Conservation (phyloP, 2,329 filamentous ascomycete species). For the Chaetomiaceae sp. region DNA sequence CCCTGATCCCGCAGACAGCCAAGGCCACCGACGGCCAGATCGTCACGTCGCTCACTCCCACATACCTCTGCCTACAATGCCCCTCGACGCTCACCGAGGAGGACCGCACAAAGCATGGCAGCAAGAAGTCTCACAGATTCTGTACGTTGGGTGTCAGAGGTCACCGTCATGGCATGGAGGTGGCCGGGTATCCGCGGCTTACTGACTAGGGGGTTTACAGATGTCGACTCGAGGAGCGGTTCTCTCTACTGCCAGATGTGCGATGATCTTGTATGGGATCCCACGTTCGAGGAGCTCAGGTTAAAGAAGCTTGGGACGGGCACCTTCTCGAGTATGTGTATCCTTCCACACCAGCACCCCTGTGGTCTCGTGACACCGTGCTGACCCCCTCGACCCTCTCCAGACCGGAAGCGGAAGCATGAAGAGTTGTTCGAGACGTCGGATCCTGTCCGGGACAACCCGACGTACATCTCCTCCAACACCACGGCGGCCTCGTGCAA, state of each 20-base stretch:
- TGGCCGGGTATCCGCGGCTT: slow-evolving; percentile 4
- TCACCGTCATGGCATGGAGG: background rate
- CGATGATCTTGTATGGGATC: slow-evolving; percentile 78
- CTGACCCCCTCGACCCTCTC: background rate
- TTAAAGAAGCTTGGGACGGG: slow-evolving; percentile 64
- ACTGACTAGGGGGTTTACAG: slow-evolving; percentile 41
- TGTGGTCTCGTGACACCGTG: background rate
- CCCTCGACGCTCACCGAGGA: slow-evolving; percentile 62
- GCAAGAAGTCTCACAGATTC: slow-evolving; percentile 66
- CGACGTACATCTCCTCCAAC: slow-evolving; percentile 71
- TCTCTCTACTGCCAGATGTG: slow-evolving; percentile 77
- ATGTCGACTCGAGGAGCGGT: slow-evolving; percentile 72
- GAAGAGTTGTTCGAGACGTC: slow-evolving; percentile 57
- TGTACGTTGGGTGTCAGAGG: slow-evolving; percentile 48
- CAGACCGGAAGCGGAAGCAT: slow-evolving; percentile 68
- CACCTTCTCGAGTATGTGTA: slow-evolving; percentile 44
- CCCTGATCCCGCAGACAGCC: slow-evolving; percentile 61
- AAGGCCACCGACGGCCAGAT: slow-evolving; percentile 52
- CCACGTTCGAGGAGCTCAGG: slow-evolving; percentile 70
- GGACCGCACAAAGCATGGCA: slow-evolving; percentile 62
- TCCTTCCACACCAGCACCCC: too few relatives aligned
- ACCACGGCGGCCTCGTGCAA: slow-evolving; percentile 76
- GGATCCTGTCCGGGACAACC: slow-evolving; percentile 63
- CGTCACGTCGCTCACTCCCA: slow-evolving; percentile 59
- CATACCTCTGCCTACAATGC: slow-evolving; percentile 71